A percentile compares a stretch with the other conserved stretches of the same genome.
Evolutionary conservation across 164 flowering plant genomes (phyloP).

Genomic region (Vitis cinerea): DNA sequence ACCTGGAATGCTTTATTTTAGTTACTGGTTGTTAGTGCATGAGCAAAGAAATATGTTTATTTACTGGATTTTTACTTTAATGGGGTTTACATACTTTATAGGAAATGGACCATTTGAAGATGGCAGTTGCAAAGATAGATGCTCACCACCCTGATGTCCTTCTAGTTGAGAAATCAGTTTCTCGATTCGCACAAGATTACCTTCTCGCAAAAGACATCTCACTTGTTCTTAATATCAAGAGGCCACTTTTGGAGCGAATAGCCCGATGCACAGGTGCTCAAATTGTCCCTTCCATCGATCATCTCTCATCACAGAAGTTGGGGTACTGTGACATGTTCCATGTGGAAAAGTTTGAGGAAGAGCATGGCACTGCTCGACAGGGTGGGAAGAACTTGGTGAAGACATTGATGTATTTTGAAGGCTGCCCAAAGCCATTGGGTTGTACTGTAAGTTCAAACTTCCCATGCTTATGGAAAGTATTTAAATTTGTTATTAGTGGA

Average conservation of each 20-base stretch:
- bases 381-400: conserved; percentile 50
- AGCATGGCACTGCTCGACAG: conserved; percentile 54
- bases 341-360: conserved; percentile 56
- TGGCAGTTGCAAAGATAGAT: conserved; percentile 66
- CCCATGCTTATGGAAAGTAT: background rate
- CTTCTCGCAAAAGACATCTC: conserved; percentile 64
- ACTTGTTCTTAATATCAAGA: conserved; percentile 64
- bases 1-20: no score
- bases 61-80: background rate
- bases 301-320: conserved; percentile 45
- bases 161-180: conserved; percentile 68
- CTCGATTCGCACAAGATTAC: conserved; percentile 64
- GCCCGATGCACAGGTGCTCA: conserved; percentile 72
- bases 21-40: conserved; percentile 2
- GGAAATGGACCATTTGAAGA: conserved; percentile 74
- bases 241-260: conserved; percentile 66
- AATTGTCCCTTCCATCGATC: conserved; percentile 62
- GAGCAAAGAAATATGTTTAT: background rate
- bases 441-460: conserved; percentile 43
- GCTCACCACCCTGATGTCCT: conserved; percentile 57
- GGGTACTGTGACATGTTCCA: conserved; percentile 65
- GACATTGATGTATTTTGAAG: conserved; percentile 71
- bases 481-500: background rate
- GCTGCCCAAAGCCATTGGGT: conserved; percentile 78
- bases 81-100: conserved; percentile 13